These are phyloP conservation scores for Gremmenia infestans DNA, from an alignment of 2,329 filamentous ascomycete species.

Conservation along the genomic window DNA sequence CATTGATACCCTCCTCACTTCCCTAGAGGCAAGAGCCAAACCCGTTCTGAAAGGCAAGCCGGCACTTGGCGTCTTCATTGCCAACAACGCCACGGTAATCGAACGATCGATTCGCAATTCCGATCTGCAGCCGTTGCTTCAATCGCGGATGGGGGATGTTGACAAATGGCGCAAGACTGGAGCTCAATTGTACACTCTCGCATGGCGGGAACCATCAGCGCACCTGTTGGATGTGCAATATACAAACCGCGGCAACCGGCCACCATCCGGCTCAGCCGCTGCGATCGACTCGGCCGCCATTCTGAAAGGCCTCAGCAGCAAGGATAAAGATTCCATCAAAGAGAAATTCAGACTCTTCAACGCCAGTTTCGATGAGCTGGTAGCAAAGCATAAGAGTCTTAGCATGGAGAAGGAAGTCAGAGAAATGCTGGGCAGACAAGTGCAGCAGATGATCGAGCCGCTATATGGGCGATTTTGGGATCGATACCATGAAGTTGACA, in stretches of 20 bases:
- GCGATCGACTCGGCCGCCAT: slow-evolving; percentile 72
- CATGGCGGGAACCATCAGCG: slow-evolving; percentile 82
- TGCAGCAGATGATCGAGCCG: slow-evolving; percentile 88
- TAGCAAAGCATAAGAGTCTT: slow-evolving; percentile 74
- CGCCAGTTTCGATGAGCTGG: slow-evolving; percentile 80
- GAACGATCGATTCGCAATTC: slow-evolving; percentile 80
- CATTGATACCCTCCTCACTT: slow-evolving; percentile 71
- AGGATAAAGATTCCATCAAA: slow-evolving; percentile 95
- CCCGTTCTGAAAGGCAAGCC: slow-evolving; percentile 71
- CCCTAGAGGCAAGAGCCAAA: slow-evolving; percentile 70
- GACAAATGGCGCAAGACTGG: slow-evolving; percentile 87
- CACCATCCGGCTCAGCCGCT: slow-evolving; percentile 63
- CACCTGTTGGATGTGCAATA: slow-evolving; percentile 88
- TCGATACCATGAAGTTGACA: slow-evolving; percentile 94
- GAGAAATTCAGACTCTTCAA: slow-evolving; percentile 95
- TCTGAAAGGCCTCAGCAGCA: slow-evolving; percentile 75
- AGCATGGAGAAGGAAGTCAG: slow-evolving; percentile 90
- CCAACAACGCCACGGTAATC: slow-evolving; percentile 79
- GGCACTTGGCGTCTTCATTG: slow-evolving; percentile 80
- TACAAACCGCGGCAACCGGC: slow-evolving; percentile 68
- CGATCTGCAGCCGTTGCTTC: slow-evolving; percentile 69
- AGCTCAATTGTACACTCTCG: slow-evolving; percentile 73
- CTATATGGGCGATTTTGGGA: slow-evolving; percentile 96
- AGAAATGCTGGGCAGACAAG: slow-evolving; percentile 71
- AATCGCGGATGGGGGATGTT: slow-evolving; percentile 59